Conservation (phyloP, 495 filamentous ascomycete species). For the Penicillium pancosmium region DNA sequence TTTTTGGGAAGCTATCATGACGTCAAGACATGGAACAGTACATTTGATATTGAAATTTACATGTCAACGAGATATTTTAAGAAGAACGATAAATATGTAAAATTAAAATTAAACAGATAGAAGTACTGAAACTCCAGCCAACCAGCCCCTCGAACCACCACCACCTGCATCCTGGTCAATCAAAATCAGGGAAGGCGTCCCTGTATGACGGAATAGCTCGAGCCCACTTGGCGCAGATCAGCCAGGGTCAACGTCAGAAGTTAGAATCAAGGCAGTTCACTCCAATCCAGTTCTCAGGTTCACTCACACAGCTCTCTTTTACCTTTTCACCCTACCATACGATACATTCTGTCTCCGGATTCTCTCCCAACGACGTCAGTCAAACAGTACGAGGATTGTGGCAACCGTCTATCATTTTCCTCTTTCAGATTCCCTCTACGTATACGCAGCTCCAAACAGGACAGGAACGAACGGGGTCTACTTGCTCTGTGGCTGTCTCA, state of each 20-base stretch:
- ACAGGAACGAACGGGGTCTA: background rate
- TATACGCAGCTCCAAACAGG: conserved; percentile 10
- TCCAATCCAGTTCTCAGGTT: too few relatives aligned
- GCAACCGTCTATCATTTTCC: conserved; percentile 26
- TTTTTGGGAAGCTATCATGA: background rate
- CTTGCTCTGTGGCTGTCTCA: too few relatives aligned
- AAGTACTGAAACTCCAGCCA: background rate
- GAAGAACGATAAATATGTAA: background rate
- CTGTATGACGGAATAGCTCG: conserved; percentile 23
- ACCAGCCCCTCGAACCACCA: conserved; percentile 5
- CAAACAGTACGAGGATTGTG: conserved; percentile 17
- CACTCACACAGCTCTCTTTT: background rate
- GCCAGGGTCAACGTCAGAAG: background rate
- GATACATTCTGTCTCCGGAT: background rate
- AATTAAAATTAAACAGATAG: conserved; percentile 1
- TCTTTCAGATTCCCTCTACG: conserved; percentile 21
- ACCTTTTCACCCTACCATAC: background rate
- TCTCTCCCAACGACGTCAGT: conserved; percentile 18
- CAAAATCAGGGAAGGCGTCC: conserved; percentile 24
- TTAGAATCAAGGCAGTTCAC: background rate
- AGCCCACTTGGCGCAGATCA: conserved; percentile 12
- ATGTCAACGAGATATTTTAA: background rate
- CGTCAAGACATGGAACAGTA: background rate
- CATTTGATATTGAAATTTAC: background rate
- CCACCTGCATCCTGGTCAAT: too few relatives aligned